Evolutionary conservation across 2,329 filamentous ascomycete species (phyloP).

Genomic region (Nigrospora osmanthi): DNA sequence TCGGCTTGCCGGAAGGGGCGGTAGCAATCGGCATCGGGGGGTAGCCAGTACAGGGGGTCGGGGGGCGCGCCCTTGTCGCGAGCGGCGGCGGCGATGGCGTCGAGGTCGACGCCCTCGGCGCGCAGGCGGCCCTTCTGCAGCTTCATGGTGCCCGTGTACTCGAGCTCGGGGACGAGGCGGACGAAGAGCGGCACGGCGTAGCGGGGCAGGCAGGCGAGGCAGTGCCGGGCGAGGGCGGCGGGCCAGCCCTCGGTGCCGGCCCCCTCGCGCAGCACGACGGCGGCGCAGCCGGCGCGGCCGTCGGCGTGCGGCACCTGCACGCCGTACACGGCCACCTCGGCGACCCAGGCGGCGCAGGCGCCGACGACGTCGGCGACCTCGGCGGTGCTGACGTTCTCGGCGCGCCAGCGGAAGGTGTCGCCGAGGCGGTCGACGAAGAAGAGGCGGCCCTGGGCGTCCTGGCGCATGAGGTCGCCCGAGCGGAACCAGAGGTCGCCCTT

Average conservation of each 20-base stretch:
- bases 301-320: slow-evolving; percentile 33
- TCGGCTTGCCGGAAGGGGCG: slow-evolving; percentile 27
- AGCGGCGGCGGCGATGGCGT: slow-evolving; percentile 21
- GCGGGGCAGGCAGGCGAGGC: slow-evolving; percentile 25
- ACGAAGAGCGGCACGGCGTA: slow-evolving; percentile 37
- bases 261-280: slow-evolving; percentile 26
- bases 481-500: slow-evolving; percentile 64
- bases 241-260: slow-evolving; percentile 14
- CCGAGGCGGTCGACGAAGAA: slow-evolving; percentile 63
- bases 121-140: slow-evolving; percentile 33
- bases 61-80: slow-evolving; percentile 18
- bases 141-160: slow-evolving; percentile 37
- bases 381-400: slow-evolving; percentile 36
- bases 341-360: slow-evolving; percentile 24
- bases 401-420: slow-evolving; percentile 64
- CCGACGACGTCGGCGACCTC: slow-evolving; percentile 33
- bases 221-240: slow-evolving; percentile 24
- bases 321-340: slow-evolving; percentile 34
- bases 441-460: slow-evolving; percentile 54
- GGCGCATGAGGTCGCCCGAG: slow-evolving; percentile 56
- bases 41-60: slow-evolving; percentile 30
- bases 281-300: slow-evolving; percentile 32
- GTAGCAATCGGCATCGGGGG: slow-evolving; percentile 21
- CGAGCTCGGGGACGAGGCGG: slow-evolving; percentile 26
- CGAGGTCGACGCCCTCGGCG: slow-evolving; percentile 31